A percentile compares a stretch with the other conserved stretches of the same genome.
phyloP scores from a whole-genome alignment of 2,329 filamentous ascomycete species.

The Alternaria conjuncta region DNA sequence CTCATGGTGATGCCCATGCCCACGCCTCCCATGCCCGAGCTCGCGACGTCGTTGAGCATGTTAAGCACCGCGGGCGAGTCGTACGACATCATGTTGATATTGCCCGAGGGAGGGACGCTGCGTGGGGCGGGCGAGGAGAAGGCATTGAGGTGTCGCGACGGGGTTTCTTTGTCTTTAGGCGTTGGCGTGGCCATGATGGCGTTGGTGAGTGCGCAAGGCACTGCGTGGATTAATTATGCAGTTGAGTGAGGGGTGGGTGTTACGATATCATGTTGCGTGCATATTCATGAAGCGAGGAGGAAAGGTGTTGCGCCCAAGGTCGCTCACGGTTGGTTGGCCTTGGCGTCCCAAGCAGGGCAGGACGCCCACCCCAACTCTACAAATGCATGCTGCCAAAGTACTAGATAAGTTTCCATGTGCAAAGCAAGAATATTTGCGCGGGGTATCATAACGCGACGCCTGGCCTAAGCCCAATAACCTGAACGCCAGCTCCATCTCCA shows the following conservation, averaged over 20 bases:
- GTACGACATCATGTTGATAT: conserved; percentile 46
- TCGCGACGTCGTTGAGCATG: conserved; percentile 47
- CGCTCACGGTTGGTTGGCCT: neutral
- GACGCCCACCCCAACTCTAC: neutral
- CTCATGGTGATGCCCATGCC: conserved; percentile 48
- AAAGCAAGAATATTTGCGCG: neutral
- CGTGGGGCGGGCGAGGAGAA: conserved; percentile 52
- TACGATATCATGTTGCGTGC: neutral
- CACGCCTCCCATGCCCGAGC: conserved; percentile 44
- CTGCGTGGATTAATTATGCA: neutral
- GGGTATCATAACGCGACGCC: conserved; percentile 14
- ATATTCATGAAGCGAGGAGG: neutral
- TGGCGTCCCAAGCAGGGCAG: conserved; percentile 2
- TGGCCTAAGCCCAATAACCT: neutral
- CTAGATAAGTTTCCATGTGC: neutral
- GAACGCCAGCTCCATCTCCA: neutral
- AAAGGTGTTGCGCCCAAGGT: neutral
- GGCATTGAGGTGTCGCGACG: conserved; percentile 45
- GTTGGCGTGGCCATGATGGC: conserved; percentile 48
- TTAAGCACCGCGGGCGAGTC: conserved; percentile 53
- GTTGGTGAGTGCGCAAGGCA: neutral
- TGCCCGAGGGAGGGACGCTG: conserved; percentile 50
- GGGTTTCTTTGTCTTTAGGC: conserved; percentile 40
- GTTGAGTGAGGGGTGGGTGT: neutral
- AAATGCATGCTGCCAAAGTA: neutral